Evolutionary conservation across 306 rosid genomes (phyloP).

Genomic region (Dicorynia guianensis): DNA sequence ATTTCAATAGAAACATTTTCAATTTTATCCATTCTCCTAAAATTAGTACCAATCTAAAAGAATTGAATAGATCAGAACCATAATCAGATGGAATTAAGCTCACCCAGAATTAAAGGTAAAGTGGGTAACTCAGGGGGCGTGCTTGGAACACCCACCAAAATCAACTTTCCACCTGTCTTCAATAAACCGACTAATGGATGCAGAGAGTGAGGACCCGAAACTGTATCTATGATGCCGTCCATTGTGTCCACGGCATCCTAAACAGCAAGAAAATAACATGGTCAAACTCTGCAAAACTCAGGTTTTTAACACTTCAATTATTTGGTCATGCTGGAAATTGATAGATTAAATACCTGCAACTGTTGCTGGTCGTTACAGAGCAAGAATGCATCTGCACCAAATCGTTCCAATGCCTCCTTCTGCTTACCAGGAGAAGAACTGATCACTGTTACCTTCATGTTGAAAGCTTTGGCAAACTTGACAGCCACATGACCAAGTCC

Average conservation of each 20-base stretch:
- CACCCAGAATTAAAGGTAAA: constrained; percentile 37
- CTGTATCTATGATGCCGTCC: constrained; percentile 49
- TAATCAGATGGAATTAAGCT: background rate
- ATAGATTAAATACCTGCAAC: background rate
- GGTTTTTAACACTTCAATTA: too few species aligned
- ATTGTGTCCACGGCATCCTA: constrained; percentile 48
- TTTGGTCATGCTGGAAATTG: too few species aligned
- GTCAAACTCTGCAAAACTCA: too few species aligned
- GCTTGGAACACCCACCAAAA: constrained; percentile 49
- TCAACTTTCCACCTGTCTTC: constrained; percentile 38
- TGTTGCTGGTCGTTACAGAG: constrained; percentile 35
- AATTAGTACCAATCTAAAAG: background rate
- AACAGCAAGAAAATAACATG: background rate
- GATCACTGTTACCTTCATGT: constrained; percentile 24
- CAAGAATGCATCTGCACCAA: constrained; percentile 41
- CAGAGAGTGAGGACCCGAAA: background rate
- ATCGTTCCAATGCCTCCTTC: constrained; percentile 39
- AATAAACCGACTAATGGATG: background rate
- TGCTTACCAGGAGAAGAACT: constrained; percentile 29
- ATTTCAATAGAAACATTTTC: background rate
- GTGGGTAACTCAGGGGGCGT: constrained; percentile 45
- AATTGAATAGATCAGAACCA: too few species aligned
- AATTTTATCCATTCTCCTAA: background rate
- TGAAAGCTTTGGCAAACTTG: constrained; percentile 41
- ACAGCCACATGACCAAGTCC: constrained; percentile 43